These are phyloP conservation scores for Meyerozyma athensensis DNA, from an alignment of 1,139 yeast genomes.

Conservation along the genomic window DNA sequence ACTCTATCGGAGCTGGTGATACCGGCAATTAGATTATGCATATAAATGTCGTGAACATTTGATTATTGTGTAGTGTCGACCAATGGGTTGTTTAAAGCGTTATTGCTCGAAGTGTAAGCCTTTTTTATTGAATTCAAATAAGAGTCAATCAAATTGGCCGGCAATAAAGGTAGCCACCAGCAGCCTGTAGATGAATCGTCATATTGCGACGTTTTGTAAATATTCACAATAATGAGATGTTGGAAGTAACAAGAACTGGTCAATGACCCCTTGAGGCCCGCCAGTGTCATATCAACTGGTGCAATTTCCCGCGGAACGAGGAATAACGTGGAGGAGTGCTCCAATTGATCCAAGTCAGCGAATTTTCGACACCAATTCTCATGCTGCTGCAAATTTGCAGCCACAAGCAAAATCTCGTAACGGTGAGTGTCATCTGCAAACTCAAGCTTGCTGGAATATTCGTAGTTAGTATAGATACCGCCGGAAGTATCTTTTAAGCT, in stretches of 20 bases:
- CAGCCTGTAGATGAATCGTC: too few relatives aligned
- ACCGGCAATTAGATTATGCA: slow-evolving; percentile 20
- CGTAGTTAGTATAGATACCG: slow-evolving; percentile 34
- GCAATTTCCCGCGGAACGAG: background rate
- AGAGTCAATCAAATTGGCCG: too few relatives aligned
- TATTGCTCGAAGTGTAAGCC: too few relatives aligned
- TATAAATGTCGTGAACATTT: too few relatives aligned
- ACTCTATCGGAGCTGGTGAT: slow-evolving; percentile 33
- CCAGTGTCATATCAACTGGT: background rate
- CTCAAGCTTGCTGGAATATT: slow-evolving; percentile 34
- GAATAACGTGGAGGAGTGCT: background rate
- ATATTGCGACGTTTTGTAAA: too few relatives aligned
- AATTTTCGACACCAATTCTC: slow-evolving; percentile 39
- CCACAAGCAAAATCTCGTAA: slow-evolving; percentile 43
- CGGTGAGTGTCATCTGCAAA: slow-evolving; percentile 40
- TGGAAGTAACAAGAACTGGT: background rate
- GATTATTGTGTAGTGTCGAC: too few relatives aligned
- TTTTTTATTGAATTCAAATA: too few relatives aligned
- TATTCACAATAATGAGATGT: background rate
- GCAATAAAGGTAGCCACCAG: too few relatives aligned
- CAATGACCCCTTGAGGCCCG: background rate
- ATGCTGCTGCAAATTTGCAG: slow-evolving; percentile 29
- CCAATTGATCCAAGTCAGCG: background rate
- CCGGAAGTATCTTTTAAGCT: slow-evolving; percentile 22
- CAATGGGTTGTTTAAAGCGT: too few relatives aligned